Evolutionary conservation across 768 basidiomycete genomes (phyloP).

Genomic region (Leccinum pellstonianum): DNA sequence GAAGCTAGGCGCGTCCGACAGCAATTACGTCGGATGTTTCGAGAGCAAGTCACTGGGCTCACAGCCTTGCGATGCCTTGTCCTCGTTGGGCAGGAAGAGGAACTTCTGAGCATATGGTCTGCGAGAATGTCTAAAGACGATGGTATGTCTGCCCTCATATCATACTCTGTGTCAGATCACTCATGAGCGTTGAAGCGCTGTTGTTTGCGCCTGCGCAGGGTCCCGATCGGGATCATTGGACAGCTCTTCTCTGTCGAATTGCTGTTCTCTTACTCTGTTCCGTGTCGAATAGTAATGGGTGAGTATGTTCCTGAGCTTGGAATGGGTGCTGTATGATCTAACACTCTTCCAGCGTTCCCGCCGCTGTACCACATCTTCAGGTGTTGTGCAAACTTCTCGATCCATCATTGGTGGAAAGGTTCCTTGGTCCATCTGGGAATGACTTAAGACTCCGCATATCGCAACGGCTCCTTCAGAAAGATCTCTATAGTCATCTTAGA

Average conservation of each 20-base stretch:
- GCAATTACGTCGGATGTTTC: conserved; percentile 50
- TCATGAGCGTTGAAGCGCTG: conserved; percentile 30
- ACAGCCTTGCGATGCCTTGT: conserved; percentile 64
- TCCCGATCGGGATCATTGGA: conserved; percentile 49
- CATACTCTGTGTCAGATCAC: background rate
- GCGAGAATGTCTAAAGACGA: conserved; percentile 20
- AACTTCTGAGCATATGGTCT: conserved; percentile 36
- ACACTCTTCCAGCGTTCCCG: conserved; percentile 41
- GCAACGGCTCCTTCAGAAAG: conserved; percentile 46
- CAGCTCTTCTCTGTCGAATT: conserved; percentile 54
- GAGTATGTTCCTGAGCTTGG: conserved; percentile 24
- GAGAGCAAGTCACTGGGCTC: conserved; percentile 50
- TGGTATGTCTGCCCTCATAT: conserved; percentile 11
- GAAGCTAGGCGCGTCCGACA: conserved; percentile 42
- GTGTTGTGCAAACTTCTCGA: conserved; percentile 50
- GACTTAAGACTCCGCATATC: conserved; percentile 37
- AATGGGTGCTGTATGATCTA: background rate
- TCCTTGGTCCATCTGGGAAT: conserved; percentile 32
- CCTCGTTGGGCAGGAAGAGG: conserved; percentile 48
- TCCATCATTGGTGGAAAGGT: conserved; percentile 4
- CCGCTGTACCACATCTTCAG: conserved; percentile 47
- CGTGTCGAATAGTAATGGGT: conserved; percentile 51
- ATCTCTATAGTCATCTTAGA: conserved; percentile 39
- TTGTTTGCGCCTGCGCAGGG: conserved; percentile 41
- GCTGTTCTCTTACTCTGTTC: conserved; percentile 51